Conservation (phyloP, 352 stramenopile species). For the Globisporangium lucens region DNA sequence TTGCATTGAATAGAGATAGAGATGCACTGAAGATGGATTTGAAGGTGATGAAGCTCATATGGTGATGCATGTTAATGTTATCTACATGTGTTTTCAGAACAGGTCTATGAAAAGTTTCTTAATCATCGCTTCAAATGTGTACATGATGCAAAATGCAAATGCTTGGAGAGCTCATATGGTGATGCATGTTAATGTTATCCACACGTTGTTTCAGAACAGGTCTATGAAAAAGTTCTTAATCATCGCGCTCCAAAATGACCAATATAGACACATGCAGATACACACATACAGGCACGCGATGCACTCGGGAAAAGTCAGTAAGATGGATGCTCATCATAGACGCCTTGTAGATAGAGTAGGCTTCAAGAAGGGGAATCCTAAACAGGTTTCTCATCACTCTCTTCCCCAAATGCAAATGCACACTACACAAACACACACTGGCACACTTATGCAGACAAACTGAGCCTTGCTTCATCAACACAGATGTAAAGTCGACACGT, state of each 20-base stretch:
- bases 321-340: conserved; percentile 77
- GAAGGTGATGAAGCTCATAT: conserved; percentile 61
- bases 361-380: conserved; percentile 88
- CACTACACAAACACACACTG: conserved; percentile 13
- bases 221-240: conserved; percentile 86
- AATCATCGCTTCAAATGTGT: conserved; percentile 59
- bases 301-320: conserved; percentile 21
- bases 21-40: not conserved
- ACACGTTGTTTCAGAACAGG: conserved; percentile 87
- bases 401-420: conserved; percentile 14
- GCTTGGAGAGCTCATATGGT: conserved; percentile 75
- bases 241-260: conserved; percentile 40
- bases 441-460: conserved; percentile 20
- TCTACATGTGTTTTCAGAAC: conserved; percentile 86
- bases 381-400: conserved; percentile 73
- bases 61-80: conserved; percentile 87
- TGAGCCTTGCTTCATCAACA: conserved; percentile 83
- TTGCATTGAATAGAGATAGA: not conserved
- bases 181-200: conserved; percentile 87
- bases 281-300: not conserved
- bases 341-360: conserved; percentile 48
- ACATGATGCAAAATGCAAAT: conserved; percentile 1
- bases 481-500: conserved; percentile 85
- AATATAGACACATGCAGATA: conserved; percentile 3
- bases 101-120: conserved; percentile 81